phyloP scores from a whole-genome alignment of 2,329 filamentous ascomycete species.

The Aspergillus hortae region DNA sequence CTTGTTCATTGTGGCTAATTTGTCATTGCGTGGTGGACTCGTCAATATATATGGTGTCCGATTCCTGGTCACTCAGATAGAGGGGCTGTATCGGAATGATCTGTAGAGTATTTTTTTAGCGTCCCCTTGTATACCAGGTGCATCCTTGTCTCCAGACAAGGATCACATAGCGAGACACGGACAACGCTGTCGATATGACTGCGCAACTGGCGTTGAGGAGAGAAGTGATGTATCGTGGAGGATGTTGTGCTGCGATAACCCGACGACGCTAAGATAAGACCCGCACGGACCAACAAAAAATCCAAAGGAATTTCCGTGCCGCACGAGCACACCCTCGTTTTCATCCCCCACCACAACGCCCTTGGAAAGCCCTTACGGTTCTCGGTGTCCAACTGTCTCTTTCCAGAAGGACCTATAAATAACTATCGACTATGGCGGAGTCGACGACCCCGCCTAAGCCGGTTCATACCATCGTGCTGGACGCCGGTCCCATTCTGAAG shows the following conservation, averaged over 20 bases:
- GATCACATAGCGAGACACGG: neutral
- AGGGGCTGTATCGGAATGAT: no score
- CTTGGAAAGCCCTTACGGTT: neutral
- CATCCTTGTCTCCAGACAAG: neutral
- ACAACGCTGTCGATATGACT: neutral
- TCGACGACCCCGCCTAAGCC: constrained; percentile 51
- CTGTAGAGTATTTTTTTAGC: no score
- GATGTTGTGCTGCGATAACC: neutral
- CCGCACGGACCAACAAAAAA: constrained; percentile 37
- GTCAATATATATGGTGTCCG: no score
- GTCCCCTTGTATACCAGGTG: no score
- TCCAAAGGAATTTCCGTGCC: constrained; percentile 15
- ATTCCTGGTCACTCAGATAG: no score
- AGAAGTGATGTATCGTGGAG: neutral
- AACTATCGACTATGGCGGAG: constrained; percentile 20
- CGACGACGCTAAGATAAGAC: constrained; percentile 25
- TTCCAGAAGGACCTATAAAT: neutral
- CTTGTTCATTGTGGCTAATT: no score
- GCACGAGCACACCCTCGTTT: constrained; percentile 1
- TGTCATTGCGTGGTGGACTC: no score
- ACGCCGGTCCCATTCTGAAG: constrained; percentile 89
- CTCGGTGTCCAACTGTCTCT: neutral
- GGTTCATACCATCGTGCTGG: constrained; percentile 79
- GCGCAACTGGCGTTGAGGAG: no score
- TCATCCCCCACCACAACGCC: constrained; percentile 1